Conservation (phyloP, 306 rosid genomes). For the Sphenostylis stenocarpa region DNA sequence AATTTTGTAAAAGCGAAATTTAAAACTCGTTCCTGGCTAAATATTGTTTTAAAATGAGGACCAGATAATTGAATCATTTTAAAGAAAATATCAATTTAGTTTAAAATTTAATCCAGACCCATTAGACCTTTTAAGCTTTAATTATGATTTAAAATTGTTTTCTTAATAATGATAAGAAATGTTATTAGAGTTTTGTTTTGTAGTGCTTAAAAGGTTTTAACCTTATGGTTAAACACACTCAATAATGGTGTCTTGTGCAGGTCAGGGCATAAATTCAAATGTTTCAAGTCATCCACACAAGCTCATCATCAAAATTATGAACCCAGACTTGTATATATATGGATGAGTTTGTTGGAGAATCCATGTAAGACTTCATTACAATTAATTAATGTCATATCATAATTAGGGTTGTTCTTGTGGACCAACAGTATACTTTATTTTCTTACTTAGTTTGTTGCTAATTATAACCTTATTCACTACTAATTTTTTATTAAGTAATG, state of each 20-base stretch:
- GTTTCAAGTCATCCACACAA: too few species aligned
- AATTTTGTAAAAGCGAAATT: too few species aligned
- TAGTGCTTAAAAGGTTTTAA: neutral
- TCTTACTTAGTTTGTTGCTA: neutral
- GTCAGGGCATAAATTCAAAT: slow-evolving; percentile 43
- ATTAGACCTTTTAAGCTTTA: too few species aligned
- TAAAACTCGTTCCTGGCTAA: too few species aligned
- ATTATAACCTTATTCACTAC: neutral
- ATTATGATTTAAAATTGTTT: too few species aligned
- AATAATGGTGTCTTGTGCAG: slow-evolving; percentile 33
- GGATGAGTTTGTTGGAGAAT: slow-evolving; percentile 67
- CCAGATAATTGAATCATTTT: too few species aligned
- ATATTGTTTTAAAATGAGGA: too few species aligned
- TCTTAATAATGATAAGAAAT: neutral
- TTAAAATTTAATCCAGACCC: too few species aligned
- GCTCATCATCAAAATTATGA: slow-evolving; percentile 71
- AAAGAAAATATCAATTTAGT: too few species aligned
- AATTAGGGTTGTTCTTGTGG: neutral
- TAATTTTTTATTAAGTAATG: neutral
- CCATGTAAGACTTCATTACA: slow-evolving; percentile 48
- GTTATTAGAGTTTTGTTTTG: neutral
- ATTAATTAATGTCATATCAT: neutral
- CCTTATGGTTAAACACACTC: neutral
- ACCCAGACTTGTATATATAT: slow-evolving; percentile 60
- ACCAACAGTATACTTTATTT: neutral